Conservation (phyloP, 2,329 filamentous ascomycete genomes). For the Orbilia quercus region DNA sequence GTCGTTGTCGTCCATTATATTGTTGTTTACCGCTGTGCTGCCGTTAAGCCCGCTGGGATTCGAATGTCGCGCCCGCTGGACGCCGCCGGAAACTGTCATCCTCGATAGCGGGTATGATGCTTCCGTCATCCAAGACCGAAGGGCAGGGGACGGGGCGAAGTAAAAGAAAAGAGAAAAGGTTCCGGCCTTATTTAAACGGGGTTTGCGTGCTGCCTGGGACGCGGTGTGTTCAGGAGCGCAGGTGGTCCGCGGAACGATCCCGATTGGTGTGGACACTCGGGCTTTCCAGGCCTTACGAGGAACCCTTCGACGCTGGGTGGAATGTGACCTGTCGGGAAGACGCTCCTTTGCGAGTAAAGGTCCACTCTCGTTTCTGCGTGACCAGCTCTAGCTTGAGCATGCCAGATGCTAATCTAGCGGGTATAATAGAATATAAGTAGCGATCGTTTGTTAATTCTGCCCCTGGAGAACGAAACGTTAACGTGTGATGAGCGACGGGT, state of each 20-base stretch:
- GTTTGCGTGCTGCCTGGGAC: slow-evolving; percentile 14
- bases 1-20: slow-evolving; percentile 18
- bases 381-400: slow-evolving; percentile 15
- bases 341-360: too few species aligned
- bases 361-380: too few species aligned
- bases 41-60: slow-evolving; percentile 32
- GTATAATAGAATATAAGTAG: slow-evolving; percentile 12
- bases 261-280: slow-evolving; percentile 49
- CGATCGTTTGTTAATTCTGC: too few species aligned
- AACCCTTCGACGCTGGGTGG: neutral
- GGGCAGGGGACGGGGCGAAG: neutral
- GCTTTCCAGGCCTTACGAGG: neutral
- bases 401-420: slow-evolving; percentile 12
- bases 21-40: slow-evolving; percentile 55
- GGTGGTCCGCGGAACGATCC: slow-evolving; percentile 42
- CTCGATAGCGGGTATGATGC: slow-evolving; percentile 53
- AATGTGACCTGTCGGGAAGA: slow-evolving; percentile 1
- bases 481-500: slow-evolving; percentile 28
- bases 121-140: slow-evolving; percentile 45
- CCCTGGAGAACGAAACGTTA: slow-evolving; percentile 17
- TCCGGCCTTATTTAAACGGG: slow-evolving; percentile 17
- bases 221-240: slow-evolving; percentile 31
- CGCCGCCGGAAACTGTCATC: slow-evolving; percentile 43
- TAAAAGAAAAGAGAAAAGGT: neutral
- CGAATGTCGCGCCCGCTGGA: slow-evolving; percentile 41